Evolutionary conservation across 2,329 filamentous ascomycete genomes (phyloP), one percentile per base, ranked within the genome.

Genomic region (Beauveria brongniartii): DNA sequence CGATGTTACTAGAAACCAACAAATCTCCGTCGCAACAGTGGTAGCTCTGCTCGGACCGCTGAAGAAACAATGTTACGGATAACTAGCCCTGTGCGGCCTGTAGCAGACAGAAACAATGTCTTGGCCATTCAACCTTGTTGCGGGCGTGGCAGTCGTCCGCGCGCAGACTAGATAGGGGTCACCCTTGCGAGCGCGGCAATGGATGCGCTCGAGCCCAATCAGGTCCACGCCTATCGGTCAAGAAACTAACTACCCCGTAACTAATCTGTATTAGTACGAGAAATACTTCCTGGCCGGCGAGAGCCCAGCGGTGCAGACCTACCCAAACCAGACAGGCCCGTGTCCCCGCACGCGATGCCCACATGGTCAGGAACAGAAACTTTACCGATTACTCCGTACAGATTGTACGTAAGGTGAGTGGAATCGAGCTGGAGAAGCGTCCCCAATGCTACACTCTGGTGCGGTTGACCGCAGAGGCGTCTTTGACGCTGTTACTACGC

Each of bases 311-410:
- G 24, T 12, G 10, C 28, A 18, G 28, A 52, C 50, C 50, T 52
- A 34, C 50, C 50, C 30, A 34, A 54, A 28, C 14, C 20, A 28
- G 41, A 26, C 54, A 47, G n/a, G 54, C 20, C 10, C 12, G 22
- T 18, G 55, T 57, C 55, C 55, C 55, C 55, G 55, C 55, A 48
- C 44, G 44, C 12, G 44, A 26, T 41, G 53, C 54, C 43, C 55
- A 46, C 44, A 48, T 48, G 55, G 20, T 43, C 55, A 58, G 55
- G 55, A 58, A 58, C 54, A 55, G 12, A 34, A 44, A 34, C 20
- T 9, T 22, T 41, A n/a, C 24, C 5, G 43, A 37, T 16, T 22
- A 22, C 22, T 22, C 22, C 22, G 22, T 22, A 22, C 22, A 22
- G 22, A 22, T 22, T 22, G 34, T 16, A 37, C 9, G 12, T 16